Conservation (phyloP, 1,284 basidiomycete genomes). For the Ustilago hordei region DNA sequence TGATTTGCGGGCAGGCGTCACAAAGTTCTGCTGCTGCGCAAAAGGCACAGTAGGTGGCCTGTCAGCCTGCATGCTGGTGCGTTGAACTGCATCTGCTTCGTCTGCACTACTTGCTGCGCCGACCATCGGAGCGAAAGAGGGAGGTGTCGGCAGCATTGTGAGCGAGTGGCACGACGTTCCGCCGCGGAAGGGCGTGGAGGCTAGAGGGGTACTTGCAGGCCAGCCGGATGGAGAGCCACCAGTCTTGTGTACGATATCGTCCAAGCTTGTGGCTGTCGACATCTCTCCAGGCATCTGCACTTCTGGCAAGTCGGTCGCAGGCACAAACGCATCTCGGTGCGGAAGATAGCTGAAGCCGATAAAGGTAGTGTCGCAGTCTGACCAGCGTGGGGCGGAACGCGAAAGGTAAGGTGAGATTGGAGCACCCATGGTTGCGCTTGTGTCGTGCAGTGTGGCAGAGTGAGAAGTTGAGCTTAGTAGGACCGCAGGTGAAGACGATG, state of each 20-base stretch:
- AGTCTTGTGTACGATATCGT: constrained; percentile 15
- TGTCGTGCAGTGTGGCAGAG: constrained; percentile 12
- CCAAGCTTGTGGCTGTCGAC: constrained; percentile 43
- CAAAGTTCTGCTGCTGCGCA: constrained; percentile 43
- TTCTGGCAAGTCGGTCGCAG: not conserved
- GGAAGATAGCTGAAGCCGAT: constrained; percentile 63
- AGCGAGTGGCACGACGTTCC: constrained; percentile 24
- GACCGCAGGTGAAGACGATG: constrained; percentile 39
- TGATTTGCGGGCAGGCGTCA: constrained; percentile 61
- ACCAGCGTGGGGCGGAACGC: constrained; percentile 45
- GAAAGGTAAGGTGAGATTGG: constrained; percentile 21
- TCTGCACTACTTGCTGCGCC: not conserved
- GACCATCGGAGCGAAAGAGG: constrained; percentile 30
- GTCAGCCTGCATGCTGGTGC: constrained; percentile 1
- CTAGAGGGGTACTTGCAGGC: constrained; percentile 40
- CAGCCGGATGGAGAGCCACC: constrained; percentile 20
- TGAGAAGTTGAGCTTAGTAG: constrained; percentile 21
- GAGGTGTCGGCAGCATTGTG: constrained; percentile 41
- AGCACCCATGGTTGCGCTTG: constrained; percentile 4
- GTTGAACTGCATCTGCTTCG: not conserved
- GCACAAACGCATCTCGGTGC: constrained; percentile 34
- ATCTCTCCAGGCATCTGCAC: constrained; percentile 22
- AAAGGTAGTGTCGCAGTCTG: constrained; percentile 57
- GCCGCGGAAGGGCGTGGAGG: constrained; percentile 51
- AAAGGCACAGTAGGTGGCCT: constrained; percentile 12